phyloP scores from a whole-genome alignment of 331 rosid species.

The Dryas integrifolia region DNA sequence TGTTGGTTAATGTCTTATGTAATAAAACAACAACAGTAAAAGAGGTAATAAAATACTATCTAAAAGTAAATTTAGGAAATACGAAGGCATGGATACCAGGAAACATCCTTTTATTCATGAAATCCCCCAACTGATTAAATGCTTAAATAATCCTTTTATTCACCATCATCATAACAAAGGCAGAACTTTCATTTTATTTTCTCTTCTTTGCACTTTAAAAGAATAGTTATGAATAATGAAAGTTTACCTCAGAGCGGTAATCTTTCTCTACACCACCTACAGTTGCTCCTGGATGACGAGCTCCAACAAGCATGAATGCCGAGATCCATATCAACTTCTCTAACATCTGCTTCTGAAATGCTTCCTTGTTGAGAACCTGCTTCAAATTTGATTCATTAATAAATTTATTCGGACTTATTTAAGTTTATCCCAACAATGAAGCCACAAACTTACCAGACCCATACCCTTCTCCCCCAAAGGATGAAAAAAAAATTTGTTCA shows the following conservation, averaged over 20 bases:
- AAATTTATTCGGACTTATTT: not conserved
- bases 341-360: slow-evolving; percentile 84
- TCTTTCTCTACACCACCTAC: slow-evolving; percentile 85
- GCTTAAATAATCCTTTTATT: not conserved
- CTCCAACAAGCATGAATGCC: slow-evolving; percentile 94
- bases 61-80: not conserved
- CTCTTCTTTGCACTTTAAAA: slow-evolving; percentile 3
- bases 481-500: not conserved
- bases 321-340: slow-evolving; percentile 97
- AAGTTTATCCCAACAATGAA: not conserved
- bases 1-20: not conserved
- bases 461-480: not conserved
- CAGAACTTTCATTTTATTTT: not conserved
- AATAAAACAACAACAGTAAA: not conserved
- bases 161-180: not conserved
- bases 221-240: slow-evolving; percentile 8
- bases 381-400: not conserved
- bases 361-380: slow-evolving; percentile 76
- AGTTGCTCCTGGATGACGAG: slow-evolving; percentile 77
- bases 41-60: not conserved
- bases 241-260: slow-evolving; percentile 65
- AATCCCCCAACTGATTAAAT: not conserved
- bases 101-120: slow-evolving; percentile 1
- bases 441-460: not conserved
- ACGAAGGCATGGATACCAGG: not conserved